Conservation (phyloP, 257 asterid genomes). For the Striga asiatica region DNA sequence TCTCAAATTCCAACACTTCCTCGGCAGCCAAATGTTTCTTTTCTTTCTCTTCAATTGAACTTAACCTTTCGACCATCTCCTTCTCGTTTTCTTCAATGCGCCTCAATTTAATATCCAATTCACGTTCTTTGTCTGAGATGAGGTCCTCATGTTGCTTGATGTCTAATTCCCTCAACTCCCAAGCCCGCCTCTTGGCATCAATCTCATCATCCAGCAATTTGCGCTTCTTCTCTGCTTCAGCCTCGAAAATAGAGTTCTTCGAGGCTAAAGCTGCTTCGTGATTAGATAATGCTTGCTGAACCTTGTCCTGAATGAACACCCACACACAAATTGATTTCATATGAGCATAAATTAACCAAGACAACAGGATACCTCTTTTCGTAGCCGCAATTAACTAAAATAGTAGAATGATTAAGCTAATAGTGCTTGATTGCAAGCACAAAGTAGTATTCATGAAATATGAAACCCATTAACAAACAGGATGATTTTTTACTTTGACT, state of each 20-base stretch:
- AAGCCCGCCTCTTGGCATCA: constrained; percentile 54
- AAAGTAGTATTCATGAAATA: not conserved
- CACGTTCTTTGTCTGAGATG: constrained; percentile 60
- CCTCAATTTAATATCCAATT: constrained; percentile 39
- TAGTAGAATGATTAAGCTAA: not conserved
- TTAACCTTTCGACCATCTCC: constrained; percentile 49
- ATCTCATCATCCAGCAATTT: constrained; percentile 68
- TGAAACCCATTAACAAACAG: not conserved
- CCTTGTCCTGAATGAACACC: constrained; percentile 45
- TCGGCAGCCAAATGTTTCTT: constrained; percentile 38
- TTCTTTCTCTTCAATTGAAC: constrained; percentile 41
- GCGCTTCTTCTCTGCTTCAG: constrained; percentile 50
- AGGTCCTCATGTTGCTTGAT: constrained; percentile 64
- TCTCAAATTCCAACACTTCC: constrained; percentile 43
- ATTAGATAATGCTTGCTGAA: constrained; percentile 38
- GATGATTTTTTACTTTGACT: not conserved
- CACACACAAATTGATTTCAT: constrained; percentile 10
- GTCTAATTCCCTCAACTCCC: constrained; percentile 89
- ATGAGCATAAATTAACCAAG: not conserved
- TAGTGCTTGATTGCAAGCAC: not conserved
- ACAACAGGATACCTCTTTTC: not conserved
- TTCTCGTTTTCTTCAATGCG: constrained; percentile 45
- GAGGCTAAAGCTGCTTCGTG: constrained; percentile 45
- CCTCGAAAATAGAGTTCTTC: constrained; percentile 51
- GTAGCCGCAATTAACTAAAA: not conserved